Base-by-base conservation (phyloP, 495 filamentous ascomycete genomes). In the Aspergillus cavernicola region DNA sequence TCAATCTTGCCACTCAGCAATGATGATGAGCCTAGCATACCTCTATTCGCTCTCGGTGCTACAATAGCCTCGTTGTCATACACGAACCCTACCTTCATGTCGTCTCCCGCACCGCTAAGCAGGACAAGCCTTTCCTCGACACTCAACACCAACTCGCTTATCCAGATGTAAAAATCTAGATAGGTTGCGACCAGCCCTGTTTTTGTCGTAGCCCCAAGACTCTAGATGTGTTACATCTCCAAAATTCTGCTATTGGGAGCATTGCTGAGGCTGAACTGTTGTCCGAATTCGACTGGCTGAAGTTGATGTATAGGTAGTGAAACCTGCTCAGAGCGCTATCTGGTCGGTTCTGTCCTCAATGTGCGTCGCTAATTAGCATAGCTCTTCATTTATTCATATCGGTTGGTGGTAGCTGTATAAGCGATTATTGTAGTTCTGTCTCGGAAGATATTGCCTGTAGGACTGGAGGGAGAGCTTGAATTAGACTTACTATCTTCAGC, bases 21-120 rank as follows among this genome's bases (percentile, higher is more conserved):
- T 38, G n/a, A 18, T 18, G 1, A 38, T 16, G 10, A 18, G n/a
- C 35, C 35, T 16, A 38, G 7, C n/a, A 16, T 38, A 28, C n/a
- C 35, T 16, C 6, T 15, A 38, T 38, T 38, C 16, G n/a, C 13
- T 15, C 28, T 15, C 28, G 16, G 42, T 46, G 42, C 28, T 12
- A 46, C 42, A 12, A 3, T 23, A 2, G 37, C 37, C 11, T 10
- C 6, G 35, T 11, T 16, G 26, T 31, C 8, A 15, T 28, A 15
- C 41, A 44, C 11, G 24, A 40, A 40, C 37, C 41, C 24, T 44
- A 24, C n/a, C 13, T 28, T 46, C 16, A 46, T 46, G 42, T 15
- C 42, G 16, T 46, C 42, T 46, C 42, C 42, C 42, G 42, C 28
- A 11, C 42, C 42, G 42, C 42, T 20, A 6, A 15, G 15, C 42